These are phyloP conservation scores for Salix arbutifolia DNA, from an alignment of 345 rosid species.

Conservation along the genomic window DNA sequence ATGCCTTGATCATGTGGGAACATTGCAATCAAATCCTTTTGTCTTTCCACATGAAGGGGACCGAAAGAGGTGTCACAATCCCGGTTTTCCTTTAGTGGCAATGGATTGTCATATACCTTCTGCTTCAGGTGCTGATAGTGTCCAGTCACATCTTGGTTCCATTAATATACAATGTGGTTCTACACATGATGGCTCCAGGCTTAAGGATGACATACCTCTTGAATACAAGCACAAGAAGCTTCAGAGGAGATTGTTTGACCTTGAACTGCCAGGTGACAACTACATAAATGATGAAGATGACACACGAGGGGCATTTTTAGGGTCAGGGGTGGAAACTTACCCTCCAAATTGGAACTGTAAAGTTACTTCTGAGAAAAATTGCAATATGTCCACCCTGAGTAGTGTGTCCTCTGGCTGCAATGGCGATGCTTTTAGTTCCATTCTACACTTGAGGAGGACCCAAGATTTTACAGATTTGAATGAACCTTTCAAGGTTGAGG, in stretches of 20 bases:
- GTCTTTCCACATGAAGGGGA: conserved; percentile 26
- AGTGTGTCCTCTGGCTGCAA: conserved; percentile 20
- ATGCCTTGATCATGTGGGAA: conserved; percentile 22
- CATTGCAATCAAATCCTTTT: conserved; percentile 27
- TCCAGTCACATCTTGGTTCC: conserved; percentile 33
- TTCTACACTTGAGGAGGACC: conserved; percentile 23
- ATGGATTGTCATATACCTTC: conserved; percentile 15
- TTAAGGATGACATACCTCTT: conserved; percentile 24
- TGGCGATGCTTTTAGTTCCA: conserved; percentile 27
- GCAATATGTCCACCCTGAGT: conserved; percentile 5
- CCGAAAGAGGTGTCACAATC: conserved; percentile 9
- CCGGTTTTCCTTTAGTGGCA: conserved; percentile 12
- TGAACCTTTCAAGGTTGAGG: conserved; percentile 45
- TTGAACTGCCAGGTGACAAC: conserved; percentile 55
- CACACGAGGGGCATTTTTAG: conserved; percentile 22
- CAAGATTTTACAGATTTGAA: conserved; percentile 43
- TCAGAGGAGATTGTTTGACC: conserved; percentile 52
- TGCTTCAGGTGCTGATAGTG: conserved; percentile 36
- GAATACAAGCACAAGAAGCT: conserved; percentile 37
- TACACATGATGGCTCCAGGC: conserved; percentile 28
- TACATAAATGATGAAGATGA: conserved; percentile 44
- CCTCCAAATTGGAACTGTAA: conserved; percentile 17
- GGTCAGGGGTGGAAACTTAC: conserved; percentile 15
- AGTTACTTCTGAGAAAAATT: conserved; percentile 12
- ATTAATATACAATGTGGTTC: conserved; percentile 31